These are phyloP conservation scores for Candida railenensis DNA, from an alignment of 805 yeast genomes.

Conservation along the genomic window DNA sequence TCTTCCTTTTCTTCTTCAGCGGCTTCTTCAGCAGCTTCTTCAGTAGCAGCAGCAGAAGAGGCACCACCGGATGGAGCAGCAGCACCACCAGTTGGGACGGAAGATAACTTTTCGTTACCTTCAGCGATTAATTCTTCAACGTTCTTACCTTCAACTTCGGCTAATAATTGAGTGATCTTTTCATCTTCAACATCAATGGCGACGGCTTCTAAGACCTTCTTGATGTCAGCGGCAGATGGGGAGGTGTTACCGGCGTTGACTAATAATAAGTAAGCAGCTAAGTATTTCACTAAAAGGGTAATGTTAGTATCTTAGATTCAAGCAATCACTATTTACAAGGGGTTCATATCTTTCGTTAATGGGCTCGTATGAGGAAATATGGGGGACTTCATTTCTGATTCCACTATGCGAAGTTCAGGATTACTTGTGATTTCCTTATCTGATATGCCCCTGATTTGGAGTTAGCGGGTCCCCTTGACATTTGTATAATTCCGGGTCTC, in stretches of 20 bases:
- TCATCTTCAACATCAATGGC: constrained; percentile 35
- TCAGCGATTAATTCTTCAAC: constrained; percentile 36
- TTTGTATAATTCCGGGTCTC: neutral
- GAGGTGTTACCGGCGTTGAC: constrained; percentile 46
- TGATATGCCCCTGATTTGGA: neutral
- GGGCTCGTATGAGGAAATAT: too few species aligned
- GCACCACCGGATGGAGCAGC: constrained; percentile 26
- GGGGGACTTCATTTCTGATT: too few species aligned
- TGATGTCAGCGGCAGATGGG: constrained; percentile 44
- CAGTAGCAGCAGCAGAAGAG: constrained; percentile 23
- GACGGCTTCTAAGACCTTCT: constrained; percentile 39
- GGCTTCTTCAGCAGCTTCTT: constrained; percentile 26
- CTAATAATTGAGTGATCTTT: constrained; percentile 32
- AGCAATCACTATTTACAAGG: too few species aligned
- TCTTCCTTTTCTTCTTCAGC: constrained; percentile 45
- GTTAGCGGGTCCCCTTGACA: neutral
- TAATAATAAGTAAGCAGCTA: constrained; percentile 48
- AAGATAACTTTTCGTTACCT: constrained; percentile 36
- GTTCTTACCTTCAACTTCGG: constrained; percentile 35
- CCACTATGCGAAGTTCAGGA: neutral
- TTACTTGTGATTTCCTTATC: neutral
- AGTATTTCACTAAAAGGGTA: constrained; percentile 36
- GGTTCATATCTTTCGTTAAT: too few species aligned
- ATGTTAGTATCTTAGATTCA: constrained; percentile 24
- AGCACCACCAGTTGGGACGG: constrained; percentile 34